A percentile compares a stretch with the other conserved stretches of the same genome.
These are phyloP conservation scores for Keithomyces neogunnii DNA, from an alignment of 2,329 filamentous ascomycete genomes.

Conservation along the genomic window DNA sequence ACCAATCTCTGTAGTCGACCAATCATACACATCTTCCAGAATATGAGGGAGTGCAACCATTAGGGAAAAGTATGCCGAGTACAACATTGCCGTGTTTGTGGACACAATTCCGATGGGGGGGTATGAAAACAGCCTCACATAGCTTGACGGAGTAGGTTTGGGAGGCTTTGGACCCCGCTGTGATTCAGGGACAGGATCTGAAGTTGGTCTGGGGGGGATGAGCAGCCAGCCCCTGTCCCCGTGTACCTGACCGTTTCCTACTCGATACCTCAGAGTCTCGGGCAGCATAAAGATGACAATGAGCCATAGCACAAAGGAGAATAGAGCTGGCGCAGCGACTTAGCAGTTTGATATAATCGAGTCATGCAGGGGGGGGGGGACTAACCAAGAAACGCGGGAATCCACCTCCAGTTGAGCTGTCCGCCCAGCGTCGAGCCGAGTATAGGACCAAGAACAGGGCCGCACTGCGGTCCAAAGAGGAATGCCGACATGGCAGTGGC, in stretches of 20 bases:
- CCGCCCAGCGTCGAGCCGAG: slow-evolving; percentile 31
- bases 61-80: slow-evolving; percentile 24
- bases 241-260: slow-evolving; percentile 30
- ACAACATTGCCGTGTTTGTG: slow-evolving; percentile 24
- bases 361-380: neutral
- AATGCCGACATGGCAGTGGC: slow-evolving; percentile 32
- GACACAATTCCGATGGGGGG: slow-evolving; percentile 24
- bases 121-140: slow-evolving; percentile 21
- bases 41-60: slow-evolving; percentile 20
- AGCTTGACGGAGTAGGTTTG: slow-evolving; percentile 18
- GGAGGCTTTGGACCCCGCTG: slow-evolving; percentile 19
- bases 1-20: slow-evolving; percentile 23
- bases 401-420: slow-evolving; percentile 30
- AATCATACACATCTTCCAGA: slow-evolving; percentile 23
- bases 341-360: too few species aligned
- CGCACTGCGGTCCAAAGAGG: slow-evolving; percentile 34
- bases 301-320: slow-evolving; percentile 20
- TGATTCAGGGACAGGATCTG: slow-evolving; percentile 13
- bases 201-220: slow-evolving; percentile 14
- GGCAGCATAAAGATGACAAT: slow-evolving; percentile 28
- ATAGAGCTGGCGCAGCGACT: slow-evolving; percentile 15
- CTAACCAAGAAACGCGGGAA: slow-evolving; percentile 29
- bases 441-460: slow-evolving; percentile 33
- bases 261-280: slow-evolving; percentile 34
- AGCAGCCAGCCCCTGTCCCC: slow-evolving; percentile 11